These are phyloP conservation scores for Paracoccidioides brasiliensis DNA, from an alignment of 2,329 filamentous ascomycete species.

Conservation along the genomic window DNA sequence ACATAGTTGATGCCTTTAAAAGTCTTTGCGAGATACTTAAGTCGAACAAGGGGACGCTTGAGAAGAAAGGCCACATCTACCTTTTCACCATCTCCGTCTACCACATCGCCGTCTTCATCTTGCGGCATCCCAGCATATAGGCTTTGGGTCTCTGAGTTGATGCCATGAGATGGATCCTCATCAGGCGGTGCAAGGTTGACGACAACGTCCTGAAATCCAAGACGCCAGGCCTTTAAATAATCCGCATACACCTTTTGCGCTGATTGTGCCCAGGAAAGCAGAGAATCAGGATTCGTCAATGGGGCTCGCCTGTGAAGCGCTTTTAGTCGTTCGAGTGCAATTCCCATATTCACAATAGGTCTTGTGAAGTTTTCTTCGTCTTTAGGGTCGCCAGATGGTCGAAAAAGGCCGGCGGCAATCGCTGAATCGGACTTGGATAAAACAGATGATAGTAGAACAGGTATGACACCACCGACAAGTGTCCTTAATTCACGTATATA, in stretches of 20 bases:
- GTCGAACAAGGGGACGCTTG: slow-evolving; percentile 72
- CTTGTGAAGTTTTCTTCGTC: slow-evolving; percentile 58
- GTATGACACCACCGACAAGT: slow-evolving; percentile 86
- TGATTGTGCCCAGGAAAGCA: slow-evolving; percentile 70
- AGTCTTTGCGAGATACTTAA: slow-evolving; percentile 78
- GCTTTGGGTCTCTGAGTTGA: slow-evolving; percentile 34
- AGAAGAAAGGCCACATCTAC: slow-evolving; percentile 90
- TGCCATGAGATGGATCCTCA: slow-evolving; percentile 38
- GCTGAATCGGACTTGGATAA: slow-evolving; percentile 57
- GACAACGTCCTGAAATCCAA: slow-evolving; percentile 88
- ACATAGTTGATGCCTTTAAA: slow-evolving; percentile 48
- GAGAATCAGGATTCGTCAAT: slow-evolving; percentile 52
- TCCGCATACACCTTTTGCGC: slow-evolving; percentile 68
- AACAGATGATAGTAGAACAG: slow-evolving; percentile 75
- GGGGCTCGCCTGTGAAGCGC: slow-evolving; percentile 70
- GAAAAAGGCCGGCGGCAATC: slow-evolving; percentile 55
- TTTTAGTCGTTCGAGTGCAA: slow-evolving; percentile 73
- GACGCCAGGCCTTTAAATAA: slow-evolving; percentile 77
- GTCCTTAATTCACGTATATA: slow-evolving; percentile 88
- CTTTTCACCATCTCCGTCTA: slow-evolving; percentile 66
- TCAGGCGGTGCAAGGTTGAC: slow-evolving; percentile 78
- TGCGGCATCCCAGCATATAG: slow-evolving; percentile 43
- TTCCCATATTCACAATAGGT: slow-evolving; percentile 87
- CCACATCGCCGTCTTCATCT: slow-evolving; percentile 47
- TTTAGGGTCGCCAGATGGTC: slow-evolving; percentile 38